Conservation (phyloP, 2,329 filamentous ascomycete genomes). For the Colletotrichum sp. region DNA sequence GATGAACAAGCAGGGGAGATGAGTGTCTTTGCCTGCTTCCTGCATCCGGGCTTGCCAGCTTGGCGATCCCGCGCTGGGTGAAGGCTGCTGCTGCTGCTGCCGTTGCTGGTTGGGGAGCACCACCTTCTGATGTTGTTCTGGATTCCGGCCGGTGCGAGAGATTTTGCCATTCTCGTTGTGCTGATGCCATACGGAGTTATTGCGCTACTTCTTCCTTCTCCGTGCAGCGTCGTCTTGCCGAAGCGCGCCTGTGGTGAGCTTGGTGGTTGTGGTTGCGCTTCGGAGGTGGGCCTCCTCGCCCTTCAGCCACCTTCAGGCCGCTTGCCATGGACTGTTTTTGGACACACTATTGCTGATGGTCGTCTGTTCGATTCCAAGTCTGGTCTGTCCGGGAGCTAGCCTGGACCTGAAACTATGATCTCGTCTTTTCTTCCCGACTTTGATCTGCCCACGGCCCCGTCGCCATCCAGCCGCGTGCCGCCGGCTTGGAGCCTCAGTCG, state of each 20-base stretch:
- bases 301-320: conserved; percentile 16
- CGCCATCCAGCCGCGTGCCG: conserved; percentile 7
- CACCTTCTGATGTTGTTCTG: neutral
- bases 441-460: conserved; percentile 18
- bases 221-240: conserved; percentile 16
- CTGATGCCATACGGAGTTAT: conserved; percentile 13
- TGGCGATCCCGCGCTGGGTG: conserved; percentile 4
- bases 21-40: conserved; percentile 19
- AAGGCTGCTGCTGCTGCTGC: neutral
- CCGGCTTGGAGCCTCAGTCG: conserved; percentile 3
- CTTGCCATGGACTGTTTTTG: conserved; percentile 12
- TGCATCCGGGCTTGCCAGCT: conserved; percentile 21
- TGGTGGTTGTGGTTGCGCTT: conserved; percentile 2
- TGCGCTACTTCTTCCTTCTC: conserved; percentile 8
- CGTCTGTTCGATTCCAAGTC: conserved; percentile 6
- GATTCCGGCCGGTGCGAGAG: conserved; percentile 3
- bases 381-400: conserved; percentile 14
- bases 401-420: conserved; percentile 19
- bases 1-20: conserved; percentile 11
- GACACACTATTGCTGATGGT: conserved; percentile 9
- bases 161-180: conserved; percentile 15
- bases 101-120: neutral
- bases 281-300: neutral
- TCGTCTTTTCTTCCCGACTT: conserved; percentile 6
- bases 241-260: conserved; percentile 1